Conservation (phyloP, 306 rosid species). For the Urtica urens region DNA sequence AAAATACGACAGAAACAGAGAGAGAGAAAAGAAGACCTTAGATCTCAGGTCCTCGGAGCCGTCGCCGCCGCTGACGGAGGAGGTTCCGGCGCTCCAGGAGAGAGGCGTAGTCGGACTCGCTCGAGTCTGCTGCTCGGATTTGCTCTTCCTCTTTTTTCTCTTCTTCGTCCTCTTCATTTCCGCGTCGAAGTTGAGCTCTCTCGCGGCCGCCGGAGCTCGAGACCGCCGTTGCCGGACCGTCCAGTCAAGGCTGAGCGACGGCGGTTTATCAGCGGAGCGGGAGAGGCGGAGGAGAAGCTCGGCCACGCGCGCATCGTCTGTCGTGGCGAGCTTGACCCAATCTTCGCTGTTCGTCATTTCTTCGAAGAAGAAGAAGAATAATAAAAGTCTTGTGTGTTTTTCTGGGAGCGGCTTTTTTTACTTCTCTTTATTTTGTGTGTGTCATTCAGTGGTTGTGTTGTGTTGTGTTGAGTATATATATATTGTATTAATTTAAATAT, state of each 20-base stretch:
- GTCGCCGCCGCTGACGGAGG: slow-evolving; percentile 34
- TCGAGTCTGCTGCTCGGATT: slow-evolving; percentile 22
- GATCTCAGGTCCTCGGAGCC: slow-evolving; percentile 46
- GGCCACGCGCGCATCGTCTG: slow-evolving; percentile 52
- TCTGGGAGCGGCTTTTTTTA: slow-evolving; percentile 5
- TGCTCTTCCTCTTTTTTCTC: background rate
- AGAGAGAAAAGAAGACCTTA: slow-evolving; percentile 40
- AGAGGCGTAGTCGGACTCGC: slow-evolving; percentile 93
- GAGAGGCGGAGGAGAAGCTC: slow-evolving; percentile 34
- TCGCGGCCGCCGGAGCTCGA: slow-evolving; percentile 20
- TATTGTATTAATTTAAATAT: too few species aligned
- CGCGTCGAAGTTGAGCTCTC: background rate
- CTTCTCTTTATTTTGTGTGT: background rate
- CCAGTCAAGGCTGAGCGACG: slow-evolving; percentile 34
- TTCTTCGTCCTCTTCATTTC: background rate
- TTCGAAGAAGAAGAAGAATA: slow-evolving; percentile 6
- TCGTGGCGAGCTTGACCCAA: slow-evolving; percentile 65
- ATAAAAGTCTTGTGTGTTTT: slow-evolving; percentile 1
- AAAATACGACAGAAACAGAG: slow-evolving; percentile 3
- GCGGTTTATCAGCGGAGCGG: slow-evolving; percentile 11
- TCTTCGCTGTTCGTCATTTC: slow-evolving; percentile 23
- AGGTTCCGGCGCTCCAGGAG: slow-evolving; percentile 60
- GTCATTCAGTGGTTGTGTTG: background rate
- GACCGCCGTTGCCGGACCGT: slow-evolving; percentile 57
- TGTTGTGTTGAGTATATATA: too few species aligned